Evolutionary conservation across 352 stramenopile species (phyloP).

Genomic region (Peronospora belbahrii): DNA sequence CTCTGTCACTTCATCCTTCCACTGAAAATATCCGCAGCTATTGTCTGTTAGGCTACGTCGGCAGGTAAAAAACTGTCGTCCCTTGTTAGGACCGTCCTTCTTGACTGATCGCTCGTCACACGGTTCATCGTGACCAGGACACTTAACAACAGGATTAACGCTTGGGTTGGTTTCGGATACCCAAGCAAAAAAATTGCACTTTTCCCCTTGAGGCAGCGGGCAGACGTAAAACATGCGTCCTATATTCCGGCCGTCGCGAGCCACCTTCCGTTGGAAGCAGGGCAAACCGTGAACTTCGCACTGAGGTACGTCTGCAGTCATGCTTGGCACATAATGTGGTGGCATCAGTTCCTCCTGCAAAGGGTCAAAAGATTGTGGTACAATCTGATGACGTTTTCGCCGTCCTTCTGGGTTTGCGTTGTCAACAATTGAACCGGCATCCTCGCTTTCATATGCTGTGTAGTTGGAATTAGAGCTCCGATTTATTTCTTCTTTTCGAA

Average conservation of each 20-base stretch:
- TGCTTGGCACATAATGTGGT: not conserved
- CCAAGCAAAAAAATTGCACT: slow-evolving; percentile 92
- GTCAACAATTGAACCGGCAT: not conserved
- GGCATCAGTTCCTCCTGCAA: not conserved
- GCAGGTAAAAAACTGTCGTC: slow-evolving; percentile 58
- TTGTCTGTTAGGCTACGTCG: slow-evolving; percentile 43
- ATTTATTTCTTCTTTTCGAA: slow-evolving; percentile 1
- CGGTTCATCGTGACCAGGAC: slow-evolving; percentile 49
- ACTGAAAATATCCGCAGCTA: slow-evolving; percentile 64
- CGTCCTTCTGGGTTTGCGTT: slow-evolving; percentile 3
- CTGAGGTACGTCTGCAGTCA: slow-evolving; percentile 21
- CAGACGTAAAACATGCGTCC: slow-evolving; percentile 90
- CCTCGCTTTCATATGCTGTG: slow-evolving; percentile 9
- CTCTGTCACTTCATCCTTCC: slow-evolving; percentile 52
- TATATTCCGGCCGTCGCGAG: slow-evolving; percentile 80
- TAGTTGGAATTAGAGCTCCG: not conserved
- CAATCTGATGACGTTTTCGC: slow-evolving; percentile 4
- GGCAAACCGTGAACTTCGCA: slow-evolving; percentile 43
- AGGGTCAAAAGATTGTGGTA: slow-evolving; percentile 3
- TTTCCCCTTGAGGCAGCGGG: slow-evolving; percentile 65
- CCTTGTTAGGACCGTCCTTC: slow-evolving; percentile 64
- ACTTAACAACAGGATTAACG: slow-evolving; percentile 23
- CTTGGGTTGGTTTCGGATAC: slow-evolving; percentile 37
- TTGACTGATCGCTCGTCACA: slow-evolving; percentile 56
- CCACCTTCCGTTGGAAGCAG: slow-evolving; percentile 48